Conservation (phyloP, 768 basidiomycete species). For the Trametes sanguinea region DNA sequence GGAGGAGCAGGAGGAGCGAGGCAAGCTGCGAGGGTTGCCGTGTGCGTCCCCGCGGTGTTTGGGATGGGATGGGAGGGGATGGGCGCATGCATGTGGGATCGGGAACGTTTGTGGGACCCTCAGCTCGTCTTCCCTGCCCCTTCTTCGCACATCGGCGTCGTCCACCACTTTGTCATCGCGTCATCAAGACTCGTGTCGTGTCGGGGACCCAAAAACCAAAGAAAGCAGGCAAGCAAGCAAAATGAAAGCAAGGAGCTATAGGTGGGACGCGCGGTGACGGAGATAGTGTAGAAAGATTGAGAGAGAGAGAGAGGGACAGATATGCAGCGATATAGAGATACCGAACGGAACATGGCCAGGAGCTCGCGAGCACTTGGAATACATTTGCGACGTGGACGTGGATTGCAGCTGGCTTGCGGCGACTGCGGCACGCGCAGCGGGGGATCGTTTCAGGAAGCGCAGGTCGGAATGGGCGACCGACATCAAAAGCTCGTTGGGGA, state of each 20-base stretch:
- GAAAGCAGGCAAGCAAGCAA: neutral
- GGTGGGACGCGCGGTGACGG: neutral
- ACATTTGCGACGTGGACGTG: too few species aligned
- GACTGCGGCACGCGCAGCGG: neutral
- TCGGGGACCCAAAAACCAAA: neutral
- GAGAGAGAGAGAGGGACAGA: too few species aligned
- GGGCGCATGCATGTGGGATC: too few species aligned
- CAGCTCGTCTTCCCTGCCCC: too few species aligned
- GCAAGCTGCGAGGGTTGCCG: neutral
- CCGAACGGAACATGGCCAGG: too few species aligned
- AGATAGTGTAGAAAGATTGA: neutral
- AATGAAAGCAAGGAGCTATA: neutral
- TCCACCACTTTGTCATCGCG: neutral
- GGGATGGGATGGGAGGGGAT: too few species aligned
- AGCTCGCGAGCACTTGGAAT: too few species aligned
- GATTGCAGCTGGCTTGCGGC: neutral
- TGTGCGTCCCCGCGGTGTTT: neutral
- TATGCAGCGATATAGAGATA: neutral
- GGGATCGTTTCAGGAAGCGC: neutral
- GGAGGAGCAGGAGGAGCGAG: neutral
- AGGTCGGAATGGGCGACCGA: too few species aligned
- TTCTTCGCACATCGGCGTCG: too few species aligned
- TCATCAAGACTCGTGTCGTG: conserved; percentile 9
- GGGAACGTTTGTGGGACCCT: too few species aligned
- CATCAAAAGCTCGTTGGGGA: conserved; percentile 24